A percentile compares a stretch with the other conserved stretches of the same genome.
Evolutionary conservation across 1,139 yeast genomes (phyloP).

Genomic region (Scheffersomyces cryptocercus): DNA sequence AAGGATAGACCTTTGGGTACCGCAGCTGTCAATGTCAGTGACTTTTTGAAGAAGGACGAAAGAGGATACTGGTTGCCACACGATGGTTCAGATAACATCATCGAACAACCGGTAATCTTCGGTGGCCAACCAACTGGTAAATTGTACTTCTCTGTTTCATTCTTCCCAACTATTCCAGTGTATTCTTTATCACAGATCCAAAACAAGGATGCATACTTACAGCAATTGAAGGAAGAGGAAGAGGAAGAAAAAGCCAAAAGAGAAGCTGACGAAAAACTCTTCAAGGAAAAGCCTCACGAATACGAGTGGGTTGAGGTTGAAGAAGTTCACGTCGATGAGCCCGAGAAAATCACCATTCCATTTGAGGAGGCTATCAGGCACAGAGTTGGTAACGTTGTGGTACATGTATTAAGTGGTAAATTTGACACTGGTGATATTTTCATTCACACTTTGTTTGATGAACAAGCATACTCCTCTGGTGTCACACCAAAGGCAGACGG

Average conservation of each 20-base stretch:
- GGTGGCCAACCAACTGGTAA: slow-evolving; percentile 50
- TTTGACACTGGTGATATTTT: slow-evolving; percentile 49
- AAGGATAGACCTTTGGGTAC: slow-evolving; percentile 67
- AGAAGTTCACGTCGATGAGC: slow-evolving; percentile 45
- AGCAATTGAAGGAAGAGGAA: slow-evolving; percentile 28
- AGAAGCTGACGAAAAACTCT: slow-evolving; percentile 46
- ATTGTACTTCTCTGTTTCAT: slow-evolving; percentile 58
- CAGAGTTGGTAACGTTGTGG: slow-evolving; percentile 63
- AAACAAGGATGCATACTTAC: slow-evolving; percentile 35
- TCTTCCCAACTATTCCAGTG: slow-evolving; percentile 64
- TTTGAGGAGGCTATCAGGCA: slow-evolving; percentile 53
- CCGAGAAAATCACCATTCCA: slow-evolving; percentile 50
- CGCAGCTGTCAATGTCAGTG: slow-evolving; percentile 50
- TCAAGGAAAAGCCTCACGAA: slow-evolving; percentile 57
- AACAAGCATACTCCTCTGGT: slow-evolving; percentile 59
- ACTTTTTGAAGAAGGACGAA: slow-evolving; percentile 47
- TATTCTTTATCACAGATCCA: slow-evolving; percentile 57
- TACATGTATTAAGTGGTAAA: slow-evolving; percentile 52
- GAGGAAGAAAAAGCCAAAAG: slow-evolving; percentile 37
- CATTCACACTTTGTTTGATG: slow-evolving; percentile 66
- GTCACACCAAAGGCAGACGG: slow-evolving; percentile 48
- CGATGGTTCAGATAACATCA: slow-evolving; percentile 50
- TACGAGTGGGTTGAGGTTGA: slow-evolving; percentile 66
- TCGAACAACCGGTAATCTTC: slow-evolving; percentile 47
- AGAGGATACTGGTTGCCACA: slow-evolving; percentile 49